phyloP scores from a whole-genome alignment of 768 basidiomycete genomes.

The Lactarius psammicola region DNA sequence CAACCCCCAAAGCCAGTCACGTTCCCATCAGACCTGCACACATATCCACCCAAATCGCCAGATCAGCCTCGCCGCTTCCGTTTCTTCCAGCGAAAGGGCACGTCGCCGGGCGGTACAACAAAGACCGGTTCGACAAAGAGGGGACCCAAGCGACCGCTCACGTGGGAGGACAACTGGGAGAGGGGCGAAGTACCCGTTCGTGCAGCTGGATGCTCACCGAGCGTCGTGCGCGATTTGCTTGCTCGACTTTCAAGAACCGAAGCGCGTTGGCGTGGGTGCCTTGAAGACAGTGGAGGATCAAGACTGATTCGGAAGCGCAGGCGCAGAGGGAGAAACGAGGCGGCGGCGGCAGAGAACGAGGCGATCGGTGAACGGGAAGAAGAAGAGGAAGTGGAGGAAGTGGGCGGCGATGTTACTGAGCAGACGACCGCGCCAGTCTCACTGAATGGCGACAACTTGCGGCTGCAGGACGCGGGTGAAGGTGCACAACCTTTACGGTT shows the following conservation, averaged over 20 bases:
- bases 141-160: slow-evolving; percentile 38
- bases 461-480: slow-evolving; percentile 68
- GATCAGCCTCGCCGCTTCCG: slow-evolving; percentile 49
- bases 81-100: slow-evolving; percentile 37
- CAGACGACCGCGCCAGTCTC: background rate
- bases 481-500: slow-evolving; percentile 75
- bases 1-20: slow-evolving; percentile 30
- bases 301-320: slow-evolving; percentile 6
- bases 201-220: slow-evolving; percentile 76
- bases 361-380: slow-evolving; percentile 37
- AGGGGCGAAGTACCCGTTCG: slow-evolving; percentile 75
- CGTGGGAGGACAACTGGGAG: slow-evolving; percentile 82
- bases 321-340: background rate
- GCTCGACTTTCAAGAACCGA: slow-evolving; percentile 81
- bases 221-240: slow-evolving; percentile 84
- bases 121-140: slow-evolving; percentile 29
- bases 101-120: slow-evolving; percentile 19
- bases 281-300: slow-evolving; percentile 31
- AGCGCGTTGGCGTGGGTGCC: slow-evolving; percentile 37
- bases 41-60: slow-evolving; percentile 58
- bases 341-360: slow-evolving; percentile 7
- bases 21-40: slow-evolving; percentile 38
- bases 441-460: slow-evolving; percentile 39
- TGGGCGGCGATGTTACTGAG: slow-evolving; percentile 34
- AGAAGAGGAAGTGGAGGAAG: slow-evolving; percentile 33